Evolutionary conservation across 352 stramenopile species (phyloP), one percentile per base, ranked within the genome.

Genomic region (Pythium utonaiense): DNA sequence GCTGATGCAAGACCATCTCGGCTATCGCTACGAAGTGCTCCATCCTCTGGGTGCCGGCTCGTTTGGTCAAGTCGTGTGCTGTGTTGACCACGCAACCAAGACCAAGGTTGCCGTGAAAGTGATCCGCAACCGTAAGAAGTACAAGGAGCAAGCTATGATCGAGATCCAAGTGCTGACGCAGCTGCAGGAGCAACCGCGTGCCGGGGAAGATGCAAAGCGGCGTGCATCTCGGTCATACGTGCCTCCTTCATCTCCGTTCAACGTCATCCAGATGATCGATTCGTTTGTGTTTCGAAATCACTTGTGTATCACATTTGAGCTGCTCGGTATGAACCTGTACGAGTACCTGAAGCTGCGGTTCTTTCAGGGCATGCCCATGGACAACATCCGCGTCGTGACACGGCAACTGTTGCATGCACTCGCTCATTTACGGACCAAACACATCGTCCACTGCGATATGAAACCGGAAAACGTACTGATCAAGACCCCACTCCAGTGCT

Each of bases 61-160:
- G 1, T 99, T 99, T 73, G 97, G 97, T 1, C 97, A 99, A 80
- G 97, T 99, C 21, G 97, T 99, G 27, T 82, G 88, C 57, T 99
- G 96, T 65, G 61, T 96, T 12, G 86, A 98, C 57, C 83, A 91
- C 42, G 60, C 83, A 60, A 91, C 78, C 8, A 72, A 91, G 40
- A 69, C 79, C 38, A 87, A 97, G 16, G 95, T 99, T 2, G 96
- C 95, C 0, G 89, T 98, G 60, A 99, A 99, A 77, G 98, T 99
- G 61, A 98, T 99, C 51, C 98, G 98, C 70, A 98, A 93, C 64
- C 97, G 96, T 56, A 89, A 89, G 50, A 93, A 96, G 42, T 99
- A 99, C 73, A 81, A 91, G 19, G 79, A 98, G 64, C 97, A 99
- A 66, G 96, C 96, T 10, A 86, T 96, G 53, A 91, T 95, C 21